A percentile compares a stretch with the other conserved stretches of the same genome.
Evolutionary conservation across 495 filamentous ascomycete genomes (phyloP).

Genomic region (Hyaloscypha bicolor): DNA sequence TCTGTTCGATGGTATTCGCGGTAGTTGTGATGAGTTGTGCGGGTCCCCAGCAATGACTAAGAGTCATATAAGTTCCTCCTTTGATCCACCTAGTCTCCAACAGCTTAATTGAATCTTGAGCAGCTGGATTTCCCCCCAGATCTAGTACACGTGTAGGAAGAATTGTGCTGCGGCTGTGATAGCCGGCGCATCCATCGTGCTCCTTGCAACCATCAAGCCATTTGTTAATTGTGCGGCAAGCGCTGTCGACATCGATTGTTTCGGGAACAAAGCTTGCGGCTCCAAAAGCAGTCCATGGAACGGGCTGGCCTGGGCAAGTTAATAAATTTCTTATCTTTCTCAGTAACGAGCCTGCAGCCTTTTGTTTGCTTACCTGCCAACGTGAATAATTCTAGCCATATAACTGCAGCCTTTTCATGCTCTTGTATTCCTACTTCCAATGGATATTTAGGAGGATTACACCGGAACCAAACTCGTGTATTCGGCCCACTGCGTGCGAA

Average conservation of each 20-base stretch:
- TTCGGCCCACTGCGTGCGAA: background rate
- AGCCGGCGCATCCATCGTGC: constrained; percentile 8
- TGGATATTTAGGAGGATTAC: constrained; percentile 12
- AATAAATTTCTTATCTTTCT: background rate
- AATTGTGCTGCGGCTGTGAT: constrained; percentile 2
- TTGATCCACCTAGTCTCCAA: constrained; percentile 8
- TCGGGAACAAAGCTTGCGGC: constrained; percentile 6
- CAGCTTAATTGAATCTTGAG: constrained; percentile 16
- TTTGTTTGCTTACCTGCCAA: constrained; percentile 5
- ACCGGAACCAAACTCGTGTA: constrained; percentile 4
- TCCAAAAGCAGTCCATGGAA: constrained; percentile 11
- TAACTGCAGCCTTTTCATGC: constrained; percentile 11
- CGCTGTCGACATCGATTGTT: constrained; percentile 9
- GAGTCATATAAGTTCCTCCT: constrained; percentile 21
- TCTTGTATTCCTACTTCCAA: constrained; percentile 12
- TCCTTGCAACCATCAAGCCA: constrained; percentile 9
- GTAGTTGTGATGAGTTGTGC: constrained; percentile 17
- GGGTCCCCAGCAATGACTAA: constrained; percentile 22
- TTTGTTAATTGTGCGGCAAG: constrained; percentile 9
- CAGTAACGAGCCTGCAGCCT: background rate
- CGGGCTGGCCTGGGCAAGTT: constrained; percentile 9
- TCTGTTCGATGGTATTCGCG: constrained; percentile 5
- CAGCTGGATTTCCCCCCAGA: constrained; percentile 5
- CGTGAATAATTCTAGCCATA: constrained; percentile 12
- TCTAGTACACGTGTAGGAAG: constrained; percentile 15